Base-by-base conservation (phyloP, 352 stramenopile species). In the Labyrinthula sp. region DNA sequence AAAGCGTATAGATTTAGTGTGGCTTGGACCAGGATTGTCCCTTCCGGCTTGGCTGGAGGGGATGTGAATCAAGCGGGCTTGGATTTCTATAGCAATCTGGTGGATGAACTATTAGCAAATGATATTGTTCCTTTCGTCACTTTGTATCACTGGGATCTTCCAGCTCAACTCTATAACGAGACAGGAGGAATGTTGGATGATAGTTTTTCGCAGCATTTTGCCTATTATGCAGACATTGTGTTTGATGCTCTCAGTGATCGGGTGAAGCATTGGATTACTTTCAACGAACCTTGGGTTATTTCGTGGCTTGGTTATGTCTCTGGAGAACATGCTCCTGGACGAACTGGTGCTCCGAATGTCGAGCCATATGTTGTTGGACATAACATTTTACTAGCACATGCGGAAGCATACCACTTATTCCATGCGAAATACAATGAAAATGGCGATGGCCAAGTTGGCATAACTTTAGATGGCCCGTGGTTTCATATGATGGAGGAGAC, bases 61-160 rank as follows among this genome's bases (percentile, higher is more conserved):
- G 41, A 58, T 23, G 62, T 82, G 27, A 93, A 93, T 65, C 58
- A 70, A 28, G 55, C 66, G 10, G 82, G 82, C 7, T 66, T 95
- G 28, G 62, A 61, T 0, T 92, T 92, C 67, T 95, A 95, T 66
- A 74, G 88, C 56, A 54, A 65, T 10, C 30, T 95, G 0, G 75
- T 93, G 43, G 71, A 93, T 58, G 59, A 66, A 22, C 62, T 94
- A 1, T 30, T 69, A 3, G 56, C 38, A 1, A 60, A 69, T 23
- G 65, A 57, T 52, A 91, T 93, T 47, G 66, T 70, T 31, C 80
- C 84, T n/a, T 72, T 85, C 25, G 54, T 92, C 14, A 94, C 82
- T 14, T 56, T 95, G 2, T 94, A 89, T 58, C 83, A 95, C 61
- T 93, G 83, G 83, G 83, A 93, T 61, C 50, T 94, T 8, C 84